A percentile compares a stretch with the other conserved stretches of the same genome.
These are phyloP conservation scores for Ichthyophthirius multifiliis DNA, from an alignment of 169 alveolate species.

Conservation along the genomic window DNA sequence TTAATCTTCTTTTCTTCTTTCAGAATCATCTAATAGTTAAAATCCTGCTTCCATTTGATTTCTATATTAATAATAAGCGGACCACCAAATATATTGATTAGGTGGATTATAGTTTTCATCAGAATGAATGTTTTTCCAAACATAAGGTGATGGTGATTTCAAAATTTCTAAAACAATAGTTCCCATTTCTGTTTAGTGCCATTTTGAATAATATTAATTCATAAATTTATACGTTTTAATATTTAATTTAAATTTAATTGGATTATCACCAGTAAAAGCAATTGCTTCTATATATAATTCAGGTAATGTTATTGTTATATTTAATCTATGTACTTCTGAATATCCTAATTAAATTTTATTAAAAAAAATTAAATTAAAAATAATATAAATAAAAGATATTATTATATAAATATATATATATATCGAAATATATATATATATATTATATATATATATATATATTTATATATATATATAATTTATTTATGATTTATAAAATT, in stretches of 20 bases:
- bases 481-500: neutral
- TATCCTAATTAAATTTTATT: neutral
- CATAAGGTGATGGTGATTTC: conserved; percentile 38
- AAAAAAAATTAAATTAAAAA: neutral
- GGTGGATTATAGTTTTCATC: conserved; percentile 28
- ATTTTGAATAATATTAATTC: conserved; percentile 17
- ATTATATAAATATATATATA: neutral
- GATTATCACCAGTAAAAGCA: conserved; percentile 5
- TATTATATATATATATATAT: neutral
- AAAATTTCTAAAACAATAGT: conserved; percentile 12
- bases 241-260: neutral
- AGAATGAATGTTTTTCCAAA: conserved; percentile 38
- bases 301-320: conserved; percentile 9
- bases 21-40: conserved; percentile 34
- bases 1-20: conserved; percentile 27
- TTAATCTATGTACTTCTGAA: neutral
- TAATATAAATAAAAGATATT: neutral
- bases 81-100: conserved; percentile 37
- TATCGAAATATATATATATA: neutral
- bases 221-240: conserved; percentile 38
- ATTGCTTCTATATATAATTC: neutral
- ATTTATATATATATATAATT: neutral
- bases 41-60: conserved; percentile 35
- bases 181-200: neutral
- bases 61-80: conserved; percentile 23